Evolutionary conservation across 2,329 filamentous ascomycete species (phyloP), one percentile per base, ranked within the genome.

Genomic region (Colletotrichum aenigma): DNA sequence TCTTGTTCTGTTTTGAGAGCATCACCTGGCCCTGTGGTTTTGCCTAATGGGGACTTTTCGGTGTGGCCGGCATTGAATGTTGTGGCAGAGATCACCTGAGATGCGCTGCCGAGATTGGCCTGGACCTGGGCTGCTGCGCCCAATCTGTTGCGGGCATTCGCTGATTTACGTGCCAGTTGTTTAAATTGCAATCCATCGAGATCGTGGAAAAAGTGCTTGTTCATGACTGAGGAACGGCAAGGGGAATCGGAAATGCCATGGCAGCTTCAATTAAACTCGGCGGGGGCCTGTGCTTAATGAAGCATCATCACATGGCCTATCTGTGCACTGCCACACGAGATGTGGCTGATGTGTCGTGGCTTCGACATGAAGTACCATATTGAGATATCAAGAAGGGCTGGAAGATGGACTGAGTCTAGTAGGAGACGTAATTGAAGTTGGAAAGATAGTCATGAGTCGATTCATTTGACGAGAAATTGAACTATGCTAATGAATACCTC

Each of bases 1-100:
- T 48, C 43, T 16, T 36, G 15, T 48, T 48, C 60, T 60, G 60
- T 38, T 64, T 61, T 34, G 60, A 30, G 60, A 61, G 55, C 68
- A 21, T 75, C 72, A 66, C 48, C 72, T 66, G 68, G 43, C 60
- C 56, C 28, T 65, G 48, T 55, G 36, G 34, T 34, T 16, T 71
- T 36, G 68, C 68, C 38, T 48, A 71, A 56, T 32, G 52, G 43
- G 69, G 30, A 30, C 48, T 30, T 30, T 48, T 71, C 68, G 68
- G 69, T 38, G 38, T 66, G 30, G 60, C 72, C 68, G 72, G 72
- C 68, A 62, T 62, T 68, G 52, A 32, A 16, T 30, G 4, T 55
- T 52, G 36, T 26, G 36, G 62, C 38, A 56, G 61, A 72, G 68
- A 28, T 24, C 55, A 56, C 70, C 61, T 61, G 55, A 55, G 34